Evolutionary conservation across 1,139 yeast genomes (phyloP).

Genomic region (Meyerozyma smithsonii): DNA sequence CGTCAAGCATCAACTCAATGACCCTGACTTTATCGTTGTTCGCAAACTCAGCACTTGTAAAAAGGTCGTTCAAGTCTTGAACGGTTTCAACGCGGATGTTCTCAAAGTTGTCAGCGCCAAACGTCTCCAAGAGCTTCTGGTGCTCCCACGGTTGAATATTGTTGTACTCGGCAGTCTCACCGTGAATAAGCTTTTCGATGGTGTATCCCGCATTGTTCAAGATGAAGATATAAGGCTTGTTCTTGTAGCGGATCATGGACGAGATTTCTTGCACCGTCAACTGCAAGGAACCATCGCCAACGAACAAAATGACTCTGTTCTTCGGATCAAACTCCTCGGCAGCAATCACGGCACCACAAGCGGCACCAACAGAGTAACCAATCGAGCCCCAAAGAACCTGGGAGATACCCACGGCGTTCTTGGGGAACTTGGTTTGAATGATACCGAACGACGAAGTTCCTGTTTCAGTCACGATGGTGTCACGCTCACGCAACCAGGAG

Average conservation of each 20-base stretch:
- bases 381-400: conserved; percentile 34
- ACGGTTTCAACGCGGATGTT: conserved; percentile 20
- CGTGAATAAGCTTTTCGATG: conserved; percentile 37
- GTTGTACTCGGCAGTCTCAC: conserved; percentile 30
- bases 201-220: conserved; percentile 39
- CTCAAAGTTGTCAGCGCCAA: conserved; percentile 28
- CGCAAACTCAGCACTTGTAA: conserved; percentile 23
- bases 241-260: conserved; percentile 29
- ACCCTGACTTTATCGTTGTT: conserved; percentile 29
- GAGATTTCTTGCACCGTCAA: conserved; percentile 41
- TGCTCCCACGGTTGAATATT: conserved; percentile 39
- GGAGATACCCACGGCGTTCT: conserved; percentile 32
- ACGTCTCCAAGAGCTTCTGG: conserved; percentile 24
- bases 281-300: conserved; percentile 42
- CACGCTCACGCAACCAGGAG: conserved; percentile 32
- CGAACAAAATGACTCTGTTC: conserved; percentile 31
- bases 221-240: conserved; percentile 31
- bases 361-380: conserved; percentile 29
- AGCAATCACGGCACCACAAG: conserved; percentile 30
- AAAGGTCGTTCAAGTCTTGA: conserved; percentile 24
- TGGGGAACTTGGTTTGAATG: conserved; percentile 33
- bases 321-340: conserved; percentile 30
- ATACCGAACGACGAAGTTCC: conserved; percentile 43
- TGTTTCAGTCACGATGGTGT: conserved; percentile 33
- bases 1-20: conserved; percentile 31